Conservation (phyloP, 1,284 basidiomycete genomes). For the Flammula alnicola region DNA sequence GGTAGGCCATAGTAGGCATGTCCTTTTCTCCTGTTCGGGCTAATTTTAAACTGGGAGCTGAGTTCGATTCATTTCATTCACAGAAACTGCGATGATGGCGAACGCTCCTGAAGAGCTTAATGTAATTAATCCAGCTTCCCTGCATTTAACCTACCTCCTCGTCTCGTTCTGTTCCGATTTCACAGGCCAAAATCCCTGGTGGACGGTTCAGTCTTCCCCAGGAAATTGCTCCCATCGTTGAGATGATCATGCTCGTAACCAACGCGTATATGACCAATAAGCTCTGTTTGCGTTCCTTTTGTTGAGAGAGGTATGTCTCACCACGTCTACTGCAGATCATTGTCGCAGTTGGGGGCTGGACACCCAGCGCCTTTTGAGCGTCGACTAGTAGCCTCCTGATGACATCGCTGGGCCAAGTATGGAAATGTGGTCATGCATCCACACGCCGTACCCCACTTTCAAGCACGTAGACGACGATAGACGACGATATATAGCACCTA, state of each 20-base stretch:
- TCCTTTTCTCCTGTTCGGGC: background rate
- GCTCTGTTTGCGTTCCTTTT: constrained; percentile 33
- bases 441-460: too few species aligned
- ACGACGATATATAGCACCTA: too few species aligned
- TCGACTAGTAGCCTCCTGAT: too few species aligned
- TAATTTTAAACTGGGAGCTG: background rate
- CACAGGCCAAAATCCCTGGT: constrained; percentile 53
- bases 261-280: constrained; percentile 63
- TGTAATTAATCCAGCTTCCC: too few species aligned
- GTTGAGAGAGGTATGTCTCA: background rate
- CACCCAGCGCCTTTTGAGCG: constrained; percentile 27
- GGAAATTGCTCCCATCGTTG: constrained; percentile 55
- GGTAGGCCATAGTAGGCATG: too few species aligned
- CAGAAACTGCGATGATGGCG: constrained; percentile 54
- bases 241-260: constrained; percentile 48
- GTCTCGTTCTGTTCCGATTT: too few species aligned
- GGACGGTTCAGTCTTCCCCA: constrained; percentile 54
- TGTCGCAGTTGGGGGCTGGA: constrained; percentile 42
- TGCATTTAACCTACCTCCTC: too few species aligned
- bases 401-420: too few species aligned
- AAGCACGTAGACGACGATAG: too few species aligned
- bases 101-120: constrained; percentile 42
- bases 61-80: background rate
- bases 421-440: too few species aligned
- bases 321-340: constrained; percentile 35